These are phyloP conservation scores for Diplodia mutila DNA, from an alignment of 2,329 filamentous ascomycete species.

Conservation along the genomic window DNA sequence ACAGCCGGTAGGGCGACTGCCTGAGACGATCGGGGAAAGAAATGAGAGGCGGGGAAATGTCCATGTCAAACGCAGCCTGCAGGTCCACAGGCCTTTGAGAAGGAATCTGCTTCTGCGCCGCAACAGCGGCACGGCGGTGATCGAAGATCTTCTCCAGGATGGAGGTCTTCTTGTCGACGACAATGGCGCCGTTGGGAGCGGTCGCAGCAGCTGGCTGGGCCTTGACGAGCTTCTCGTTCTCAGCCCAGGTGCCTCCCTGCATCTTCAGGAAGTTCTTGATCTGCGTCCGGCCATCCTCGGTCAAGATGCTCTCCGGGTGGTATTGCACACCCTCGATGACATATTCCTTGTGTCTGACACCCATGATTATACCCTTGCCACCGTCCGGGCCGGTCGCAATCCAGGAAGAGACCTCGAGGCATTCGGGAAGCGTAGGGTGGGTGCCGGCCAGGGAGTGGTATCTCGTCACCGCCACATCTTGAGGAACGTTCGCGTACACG, in stretches of 20 bases:
- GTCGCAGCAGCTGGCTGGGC: conserved; percentile 38
- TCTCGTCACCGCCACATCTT: conserved; percentile 84
- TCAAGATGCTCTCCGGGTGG: conserved; percentile 95
- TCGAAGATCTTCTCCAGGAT: conserved; percentile 92
- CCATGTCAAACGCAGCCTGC: conserved; percentile 82
- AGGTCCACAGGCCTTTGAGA: conserved; percentile 83
- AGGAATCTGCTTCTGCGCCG: conserved; percentile 79
- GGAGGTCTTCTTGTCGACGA: conserved; percentile 69
- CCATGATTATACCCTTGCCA: conserved; percentile 89
- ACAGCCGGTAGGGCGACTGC: conserved; percentile 83
- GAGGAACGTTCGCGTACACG: conserved; percentile 81
- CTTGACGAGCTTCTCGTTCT: conserved; percentile 64
- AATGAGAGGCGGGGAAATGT: conserved; percentile 81
- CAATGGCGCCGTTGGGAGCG: conserved; percentile 30
- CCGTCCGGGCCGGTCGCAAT: conserved; percentile 75
- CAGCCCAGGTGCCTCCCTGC: conserved; percentile 88
- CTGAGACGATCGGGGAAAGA: conserved; percentile 78
- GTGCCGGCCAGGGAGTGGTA: conserved; percentile 97
- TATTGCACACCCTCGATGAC: conserved; percentile 97
- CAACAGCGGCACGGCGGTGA: conserved; percentile 74
- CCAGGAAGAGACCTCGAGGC: conserved; percentile 89
- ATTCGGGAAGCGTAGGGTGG: conserved; percentile 80
- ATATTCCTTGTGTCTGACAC: conserved; percentile 88
- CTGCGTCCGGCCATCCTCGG: conserved; percentile 84
- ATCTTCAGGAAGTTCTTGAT: conserved; percentile 88